Percentiles rank a stretch among this genome's conserved stretches.
Conservation (phyloP, 2,329 filamentous ascomycete genomes). For the Magnaporthiopsis rhizophila region DNA sequence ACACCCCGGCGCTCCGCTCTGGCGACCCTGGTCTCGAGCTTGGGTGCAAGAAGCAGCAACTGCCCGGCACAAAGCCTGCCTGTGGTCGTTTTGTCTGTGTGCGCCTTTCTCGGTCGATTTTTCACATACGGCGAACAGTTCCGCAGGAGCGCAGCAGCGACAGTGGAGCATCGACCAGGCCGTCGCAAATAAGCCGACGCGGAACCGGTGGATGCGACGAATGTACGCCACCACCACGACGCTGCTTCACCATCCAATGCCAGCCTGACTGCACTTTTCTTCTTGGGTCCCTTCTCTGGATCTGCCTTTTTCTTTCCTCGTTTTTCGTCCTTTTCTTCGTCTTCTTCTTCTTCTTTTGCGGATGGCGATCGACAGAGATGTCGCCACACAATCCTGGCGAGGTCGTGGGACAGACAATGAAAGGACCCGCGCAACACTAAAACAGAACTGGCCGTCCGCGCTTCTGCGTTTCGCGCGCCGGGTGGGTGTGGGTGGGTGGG, state of each 20-base stretch:
- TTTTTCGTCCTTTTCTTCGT: not conserved
- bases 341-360: not conserved
- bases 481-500: not conserved
- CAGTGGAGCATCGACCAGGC: not conserved
- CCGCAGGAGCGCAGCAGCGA: conserved; percentile 5
- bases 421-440: not conserved
- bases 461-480: not conserved
- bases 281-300: not conserved
- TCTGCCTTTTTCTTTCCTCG: not conserved
- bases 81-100: not conserved
- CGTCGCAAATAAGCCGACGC: not conserved
- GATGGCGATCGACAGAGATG: not conserved
- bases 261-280: not conserved
- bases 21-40: not conserved
- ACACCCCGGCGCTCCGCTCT: not conserved
- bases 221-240: not conserved
- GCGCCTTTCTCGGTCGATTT: not conserved
- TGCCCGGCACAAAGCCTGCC: not conserved
- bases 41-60: not conserved
- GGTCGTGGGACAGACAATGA: not conserved
- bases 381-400: not conserved
- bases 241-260: not conserved
- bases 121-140: conserved; percentile 1
- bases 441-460: not conserved
- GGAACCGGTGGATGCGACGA: not conserved